Evolutionary conservation across 495 filamentous ascomycete genomes (phyloP), one percentile per base, ranked within the genome.

Genomic region (Neurospora sp.): DNA sequence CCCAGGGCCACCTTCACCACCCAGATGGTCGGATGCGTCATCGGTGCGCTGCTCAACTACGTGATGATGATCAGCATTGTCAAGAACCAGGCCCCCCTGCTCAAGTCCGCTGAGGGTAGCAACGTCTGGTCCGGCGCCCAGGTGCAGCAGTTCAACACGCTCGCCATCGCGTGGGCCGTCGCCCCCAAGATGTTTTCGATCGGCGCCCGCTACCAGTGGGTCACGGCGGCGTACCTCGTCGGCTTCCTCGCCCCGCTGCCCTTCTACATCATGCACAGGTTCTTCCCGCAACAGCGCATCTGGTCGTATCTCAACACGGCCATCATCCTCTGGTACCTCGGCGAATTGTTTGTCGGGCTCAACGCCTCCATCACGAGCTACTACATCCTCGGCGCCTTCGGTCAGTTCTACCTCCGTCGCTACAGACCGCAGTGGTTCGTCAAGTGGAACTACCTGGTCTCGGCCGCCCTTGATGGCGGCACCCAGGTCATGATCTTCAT

Each of bases 391-490:
- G 86, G 87, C 4, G 79, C 88, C 75, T 83, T 82, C 70, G 76
- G 80, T 7, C 88, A 90, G 77, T 84, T 80, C 70, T 90, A 85
- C 69, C 78, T 90, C 8, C 80, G 88, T 7, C 84, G 85, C 72
- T 81, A 85, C 69, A 65, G 77, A 0, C 87, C 88, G 4, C 71
- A 79, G 1, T 80, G 86, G 39, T 90, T 88, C 80, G 84, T 85
- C 75, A 83, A 89, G 73, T 90, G 88, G 71, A 87, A 84, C 38
- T 90, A 89, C 71, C 79, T 90, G 0, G 75, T 89, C 7, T 83
- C 84, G 0, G 87, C 82, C 3, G 88, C 87, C 5, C 78, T 89
- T 38, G 88, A 90, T 74, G 88, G 87, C 42, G 88, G 83, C 6
- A 83, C 80, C 61, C 81, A 85, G 65, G 79, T 82, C 7, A 78